phyloP scores from a whole-genome alignment of 2,329 filamentous ascomycete genomes.

The Penicillium brasilianum region DNA sequence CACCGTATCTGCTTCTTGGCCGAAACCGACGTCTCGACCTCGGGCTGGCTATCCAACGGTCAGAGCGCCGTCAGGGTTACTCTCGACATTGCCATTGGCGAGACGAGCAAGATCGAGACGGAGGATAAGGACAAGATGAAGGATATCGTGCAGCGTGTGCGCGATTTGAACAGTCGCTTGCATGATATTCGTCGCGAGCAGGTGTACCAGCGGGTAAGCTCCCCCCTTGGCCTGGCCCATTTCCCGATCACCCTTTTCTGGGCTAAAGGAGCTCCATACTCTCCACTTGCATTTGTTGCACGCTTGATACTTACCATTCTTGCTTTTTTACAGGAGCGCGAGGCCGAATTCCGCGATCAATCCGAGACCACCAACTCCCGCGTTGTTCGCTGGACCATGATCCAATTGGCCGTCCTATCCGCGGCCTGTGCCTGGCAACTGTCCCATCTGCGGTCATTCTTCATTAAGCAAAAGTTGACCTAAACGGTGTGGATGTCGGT shows the following conservation, averaged over 20 bases:
- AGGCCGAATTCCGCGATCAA: slow-evolving; percentile 97
- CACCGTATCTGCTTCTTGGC: slow-evolving; percentile 95
- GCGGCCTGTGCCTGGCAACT: slow-evolving; percentile 96
- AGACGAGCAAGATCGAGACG: slow-evolving; percentile 91
- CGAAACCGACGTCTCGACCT: slow-evolving; percentile 69
- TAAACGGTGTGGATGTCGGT: slow-evolving; percentile 51
- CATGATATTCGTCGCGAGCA: slow-evolving; percentile 92
- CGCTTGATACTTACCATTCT: slow-evolving; percentile 1
- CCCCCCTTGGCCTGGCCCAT: neutral
- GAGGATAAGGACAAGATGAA: slow-evolving; percentile 91
- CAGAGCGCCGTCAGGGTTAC: slow-evolving; percentile 81
- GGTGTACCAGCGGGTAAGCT: slow-evolving; percentile 85
- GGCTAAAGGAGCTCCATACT: too few relatives aligned
- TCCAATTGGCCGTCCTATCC: slow-evolving; percentile 83
- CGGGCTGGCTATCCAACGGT: slow-evolving; percentile 73
- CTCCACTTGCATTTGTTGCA: neutral
- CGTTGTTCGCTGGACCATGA: slow-evolving; percentile 90
- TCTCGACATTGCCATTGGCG: slow-evolving; percentile 90
- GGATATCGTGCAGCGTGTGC: slow-evolving; percentile 85
- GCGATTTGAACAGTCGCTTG: slow-evolving; percentile 84
- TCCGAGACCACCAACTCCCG: slow-evolving; percentile 90
- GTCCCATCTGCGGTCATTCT: slow-evolving; percentile 93
- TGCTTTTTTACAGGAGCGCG: slow-evolving; percentile 72
- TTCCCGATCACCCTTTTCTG: neutral
- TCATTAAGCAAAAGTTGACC: slow-evolving; percentile 99